Evolutionary conservation across 345 rosid species (phyloP).

Genomic region (Pistacia atlantica): DNA sequence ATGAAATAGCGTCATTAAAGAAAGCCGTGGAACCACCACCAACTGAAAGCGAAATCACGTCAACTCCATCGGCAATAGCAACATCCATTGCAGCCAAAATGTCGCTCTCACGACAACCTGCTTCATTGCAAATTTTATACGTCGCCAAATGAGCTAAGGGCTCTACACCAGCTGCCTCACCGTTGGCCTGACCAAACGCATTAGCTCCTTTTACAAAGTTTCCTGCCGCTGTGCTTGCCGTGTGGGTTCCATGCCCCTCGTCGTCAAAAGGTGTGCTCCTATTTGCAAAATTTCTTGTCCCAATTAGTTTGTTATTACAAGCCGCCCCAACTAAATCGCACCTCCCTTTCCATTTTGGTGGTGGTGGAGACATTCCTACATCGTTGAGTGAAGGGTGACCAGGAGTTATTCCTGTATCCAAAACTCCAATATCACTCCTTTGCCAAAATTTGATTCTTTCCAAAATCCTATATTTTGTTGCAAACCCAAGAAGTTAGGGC

Average conservation of each 20-base stretch:
- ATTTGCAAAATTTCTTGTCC: slow-evolving; percentile 45
- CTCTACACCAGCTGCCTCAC: slow-evolving; percentile 60
- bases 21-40: slow-evolving; percentile 44
- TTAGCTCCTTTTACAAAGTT: slow-evolving; percentile 37
- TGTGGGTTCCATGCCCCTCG: slow-evolving; percentile 62
- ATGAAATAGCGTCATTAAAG: slow-evolving; percentile 36
- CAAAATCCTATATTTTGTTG: slow-evolving; percentile 39
- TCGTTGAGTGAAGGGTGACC: slow-evolving; percentile 53
- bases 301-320: slow-evolving; percentile 63
- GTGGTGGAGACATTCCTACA: slow-evolving; percentile 41
- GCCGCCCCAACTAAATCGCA: slow-evolving; percentile 40
- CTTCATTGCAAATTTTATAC: slow-evolving; percentile 43
- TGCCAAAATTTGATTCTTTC: slow-evolving; percentile 42
- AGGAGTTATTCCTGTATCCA: slow-evolving; percentile 62
- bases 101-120: slow-evolving; percentile 32
- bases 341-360: slow-evolving; percentile 56
- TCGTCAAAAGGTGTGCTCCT: slow-evolving; percentile 37
- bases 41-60: slow-evolving; percentile 54
- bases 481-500: slow-evolving; percentile 54
- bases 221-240: slow-evolving; percentile 60
- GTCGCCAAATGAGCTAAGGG: slow-evolving; percentile 54
- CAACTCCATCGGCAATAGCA: slow-evolving; percentile 57
- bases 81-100: slow-evolving; percentile 57
- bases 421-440: slow-evolving; percentile 54
- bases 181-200: slow-evolving; percentile 44